These are phyloP conservation scores for Pyricularia pennisetigena DNA, from an alignment of 2,329 filamentous ascomycete genomes.

Conservation along the genomic window DNA sequence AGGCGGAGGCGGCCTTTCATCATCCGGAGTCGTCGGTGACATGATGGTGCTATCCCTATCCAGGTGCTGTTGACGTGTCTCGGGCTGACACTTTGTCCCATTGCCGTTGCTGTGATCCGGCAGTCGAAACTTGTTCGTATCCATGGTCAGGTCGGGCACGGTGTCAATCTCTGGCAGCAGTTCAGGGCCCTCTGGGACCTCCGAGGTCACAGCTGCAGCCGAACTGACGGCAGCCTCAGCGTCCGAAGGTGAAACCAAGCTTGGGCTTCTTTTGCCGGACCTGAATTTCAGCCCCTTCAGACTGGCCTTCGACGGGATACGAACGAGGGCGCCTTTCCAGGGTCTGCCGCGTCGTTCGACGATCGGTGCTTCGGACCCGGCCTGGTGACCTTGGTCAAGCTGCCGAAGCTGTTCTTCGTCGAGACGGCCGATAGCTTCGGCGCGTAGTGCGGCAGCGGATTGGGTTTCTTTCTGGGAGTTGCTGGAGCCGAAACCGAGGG, in stretches of 20 bases:
- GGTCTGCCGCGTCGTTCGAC: conserved; percentile 59
- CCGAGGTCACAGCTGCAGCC: conserved; percentile 10
- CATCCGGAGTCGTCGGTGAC: conserved; percentile 16
- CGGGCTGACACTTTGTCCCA: conserved; percentile 52
- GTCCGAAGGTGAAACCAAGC: conserved; percentile 7
- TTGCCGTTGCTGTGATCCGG: conserved; percentile 61
- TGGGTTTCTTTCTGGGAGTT: conserved; percentile 24
- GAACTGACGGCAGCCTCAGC: conserved; percentile 5
- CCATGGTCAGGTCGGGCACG: conserved; percentile 47
- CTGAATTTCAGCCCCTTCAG: conserved; percentile 10
- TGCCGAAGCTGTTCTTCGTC: conserved; percentile 60
- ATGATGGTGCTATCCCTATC: conserved; percentile 23
- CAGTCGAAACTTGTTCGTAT: conserved; percentile 65
- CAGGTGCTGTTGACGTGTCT: conserved; percentile 48
- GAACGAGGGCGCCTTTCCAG: conserved; percentile 58
- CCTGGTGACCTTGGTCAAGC: conserved; percentile 57
- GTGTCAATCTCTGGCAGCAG: conserved; percentile 42
- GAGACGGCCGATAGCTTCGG: conserved; percentile 54
- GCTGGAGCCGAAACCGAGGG: conserved; percentile 55
- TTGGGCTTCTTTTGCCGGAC: conserved; percentile 2
- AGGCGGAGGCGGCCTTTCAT: conserved; percentile 27
- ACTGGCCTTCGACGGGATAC: conserved; percentile 30
- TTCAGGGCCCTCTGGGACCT: conserved; percentile 17
- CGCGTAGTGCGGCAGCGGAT: conserved; percentile 19
- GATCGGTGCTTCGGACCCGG: conserved; percentile 36